Percentiles rank a stretch among this genome's conserved stretches.
These are phyloP conservation scores for Trichoderma hamatum DNA, from an alignment of 2,329 filamentous ascomycete genomes.

Conservation along the genomic window DNA sequence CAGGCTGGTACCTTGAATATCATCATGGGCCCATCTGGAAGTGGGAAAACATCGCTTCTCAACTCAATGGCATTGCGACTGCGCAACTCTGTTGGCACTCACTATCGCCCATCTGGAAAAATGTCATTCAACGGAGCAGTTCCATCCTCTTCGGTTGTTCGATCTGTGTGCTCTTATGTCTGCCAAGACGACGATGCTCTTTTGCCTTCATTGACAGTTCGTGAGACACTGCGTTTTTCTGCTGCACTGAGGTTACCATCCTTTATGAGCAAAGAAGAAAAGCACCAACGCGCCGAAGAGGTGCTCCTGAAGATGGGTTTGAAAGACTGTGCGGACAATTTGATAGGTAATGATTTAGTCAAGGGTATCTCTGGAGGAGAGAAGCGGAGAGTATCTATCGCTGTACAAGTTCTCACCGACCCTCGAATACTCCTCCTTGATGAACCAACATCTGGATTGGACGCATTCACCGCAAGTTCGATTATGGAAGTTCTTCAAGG, in stretches of 20 bases:
- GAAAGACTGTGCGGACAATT: slow-evolving; percentile 75
- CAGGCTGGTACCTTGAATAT: slow-evolving; percentile 70
- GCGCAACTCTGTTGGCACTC: slow-evolving; percentile 62
- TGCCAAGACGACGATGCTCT: slow-evolving; percentile 78
- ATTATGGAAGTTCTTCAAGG: slow-evolving; percentile 74
- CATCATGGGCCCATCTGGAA: slow-evolving; percentile 80
- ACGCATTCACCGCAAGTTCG: slow-evolving; percentile 76
- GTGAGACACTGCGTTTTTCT: slow-evolving; percentile 72
- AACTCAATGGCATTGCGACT: slow-evolving; percentile 73
- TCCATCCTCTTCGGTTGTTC: slow-evolving; percentile 69
- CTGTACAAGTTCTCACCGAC: slow-evolving; percentile 75
- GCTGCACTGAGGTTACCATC: slow-evolving; percentile 71
- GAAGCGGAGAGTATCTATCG: slow-evolving; percentile 76
- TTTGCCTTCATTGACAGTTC: slow-evolving; percentile 72
- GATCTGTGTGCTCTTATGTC: slow-evolving; percentile 75
- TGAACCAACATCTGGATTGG: slow-evolving; percentile 75
- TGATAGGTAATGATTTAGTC: slow-evolving; percentile 71
- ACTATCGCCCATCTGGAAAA: slow-evolving; percentile 63
- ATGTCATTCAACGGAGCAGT: slow-evolving; percentile 71
- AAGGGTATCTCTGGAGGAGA: slow-evolving; percentile 82
- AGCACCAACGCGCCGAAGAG: slow-evolving; percentile 68
- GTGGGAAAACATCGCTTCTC: slow-evolving; percentile 74
- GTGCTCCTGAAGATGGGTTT: slow-evolving; percentile 74
- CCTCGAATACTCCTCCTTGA: slow-evolving; percentile 73
- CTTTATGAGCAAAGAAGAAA: slow-evolving; percentile 71